These are phyloP conservation scores for Dimocarpus longan DNA, from an alignment of 345 rosid genomes.

Conservation along the genomic window DNA sequence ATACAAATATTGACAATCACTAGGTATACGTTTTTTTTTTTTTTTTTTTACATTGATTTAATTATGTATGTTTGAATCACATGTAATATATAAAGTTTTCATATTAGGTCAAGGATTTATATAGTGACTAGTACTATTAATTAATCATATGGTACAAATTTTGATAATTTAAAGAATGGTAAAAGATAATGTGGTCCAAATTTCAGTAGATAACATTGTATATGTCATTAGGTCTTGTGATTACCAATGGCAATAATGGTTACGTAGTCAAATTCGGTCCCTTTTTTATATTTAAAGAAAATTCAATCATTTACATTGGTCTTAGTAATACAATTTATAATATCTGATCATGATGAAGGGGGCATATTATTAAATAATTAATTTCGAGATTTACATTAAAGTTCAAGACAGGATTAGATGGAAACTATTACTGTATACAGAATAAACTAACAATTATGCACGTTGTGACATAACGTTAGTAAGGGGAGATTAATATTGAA, in stretches of 20 bases:
- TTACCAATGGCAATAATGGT: background rate
- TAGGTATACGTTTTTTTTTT: background rate
- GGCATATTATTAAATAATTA: no score
- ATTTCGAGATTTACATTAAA: background rate
- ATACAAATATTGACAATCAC: background rate
- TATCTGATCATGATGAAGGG: no score
- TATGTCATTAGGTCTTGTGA: background rate
- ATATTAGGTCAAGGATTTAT: background rate
- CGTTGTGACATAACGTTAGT: background rate
- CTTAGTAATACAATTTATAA: no score
- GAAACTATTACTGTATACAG: no score
- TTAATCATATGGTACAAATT: background rate
- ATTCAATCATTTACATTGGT: no score
- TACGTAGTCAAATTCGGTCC: background rate
- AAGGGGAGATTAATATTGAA: background rate
- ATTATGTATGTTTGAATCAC: background rate
- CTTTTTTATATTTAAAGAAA: background rate
- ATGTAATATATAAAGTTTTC: background rate
- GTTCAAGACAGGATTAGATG: background rate
- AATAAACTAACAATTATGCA: background rate
- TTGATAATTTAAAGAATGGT: background rate
- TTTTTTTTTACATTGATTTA: background rate
- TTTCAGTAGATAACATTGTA: background rate
- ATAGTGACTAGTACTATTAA: background rate
- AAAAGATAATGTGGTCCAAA: slow-evolving; percentile 1